These are phyloP conservation scores for Diplodia seriata DNA, from an alignment of 2,329 filamentous ascomycete genomes.

Conservation along the genomic window DNA sequence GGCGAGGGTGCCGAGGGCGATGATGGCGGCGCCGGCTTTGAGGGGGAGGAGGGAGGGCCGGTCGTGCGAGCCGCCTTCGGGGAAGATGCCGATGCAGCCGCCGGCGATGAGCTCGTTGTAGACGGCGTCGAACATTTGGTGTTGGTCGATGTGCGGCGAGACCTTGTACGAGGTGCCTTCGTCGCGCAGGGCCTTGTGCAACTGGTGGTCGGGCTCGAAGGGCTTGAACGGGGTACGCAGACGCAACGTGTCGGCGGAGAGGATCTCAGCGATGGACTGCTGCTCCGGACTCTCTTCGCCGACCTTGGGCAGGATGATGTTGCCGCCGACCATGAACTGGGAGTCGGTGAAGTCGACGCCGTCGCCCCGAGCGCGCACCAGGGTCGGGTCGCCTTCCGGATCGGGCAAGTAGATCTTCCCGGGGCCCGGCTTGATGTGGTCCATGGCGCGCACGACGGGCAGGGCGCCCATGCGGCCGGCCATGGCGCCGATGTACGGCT, in stretches of 20 bases:
- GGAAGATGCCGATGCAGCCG: conserved; percentile 34
- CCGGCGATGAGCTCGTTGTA: conserved; percentile 27
- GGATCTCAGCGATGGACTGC: conserved; percentile 32
- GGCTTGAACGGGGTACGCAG: conserved; percentile 23
- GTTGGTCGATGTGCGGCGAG: conserved; percentile 33
- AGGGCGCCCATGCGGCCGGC: conserved; percentile 29
- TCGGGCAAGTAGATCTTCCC: conserved; percentile 33
- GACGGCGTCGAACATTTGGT: conserved; percentile 33
- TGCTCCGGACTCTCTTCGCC: conserved; percentile 26
- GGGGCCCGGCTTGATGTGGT: conserved; percentile 30
- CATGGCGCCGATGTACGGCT: conserved; percentile 29
- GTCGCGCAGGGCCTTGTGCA: conserved; percentile 15
- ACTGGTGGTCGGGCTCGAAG: conserved; percentile 15
- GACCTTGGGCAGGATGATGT: conserved; percentile 23
- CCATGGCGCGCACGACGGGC: conserved; percentile 32
- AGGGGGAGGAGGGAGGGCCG: conserved; percentile 30
- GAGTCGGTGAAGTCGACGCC: conserved; percentile 15
- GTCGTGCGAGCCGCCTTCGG: conserved; percentile 34
- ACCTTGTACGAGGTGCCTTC: conserved; percentile 30
- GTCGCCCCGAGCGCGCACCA: conserved; percentile 28
- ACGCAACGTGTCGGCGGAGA: conserved; percentile 21
- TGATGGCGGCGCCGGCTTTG: conserved; percentile 33
- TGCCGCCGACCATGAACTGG: conserved; percentile 27
- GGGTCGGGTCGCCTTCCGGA: conserved; percentile 25
- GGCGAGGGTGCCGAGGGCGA: conserved; percentile 30